Evolutionary conservation across 1,284 basidiomycete species (phyloP), one percentile per base, ranked within the genome.

Genomic region (Cryptococcus neoformans): DNA sequence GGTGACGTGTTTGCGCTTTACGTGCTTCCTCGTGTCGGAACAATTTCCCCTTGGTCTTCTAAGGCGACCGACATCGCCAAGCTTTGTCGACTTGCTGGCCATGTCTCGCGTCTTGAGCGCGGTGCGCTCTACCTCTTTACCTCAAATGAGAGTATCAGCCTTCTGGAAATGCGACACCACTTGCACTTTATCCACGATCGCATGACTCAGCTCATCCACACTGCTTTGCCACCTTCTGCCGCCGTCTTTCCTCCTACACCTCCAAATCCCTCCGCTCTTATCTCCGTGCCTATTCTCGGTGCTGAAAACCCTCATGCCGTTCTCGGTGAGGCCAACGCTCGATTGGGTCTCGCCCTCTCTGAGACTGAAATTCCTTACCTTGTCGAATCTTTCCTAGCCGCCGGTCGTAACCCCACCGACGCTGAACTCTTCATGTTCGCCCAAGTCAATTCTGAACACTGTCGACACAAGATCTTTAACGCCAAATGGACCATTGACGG

Each of bases 381-480:
- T 62, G 85, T 96, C 64, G 83, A 91, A 52, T 90, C 90, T 8
- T 99, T 93, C 77, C 83, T 91, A 44, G 81, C 87, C 39, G 87
- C 86, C 11, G 73, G 80, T 21, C 85, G 92, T 47, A 87, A 92
- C 72, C 93, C 93, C 4, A 98, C 92, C 49, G 95, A 99, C 68
- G 94, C 96, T 11, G 96, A 99, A 75, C 83, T 99, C 16, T 99
- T 99, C 84, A 99, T 99, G 95, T 99, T 99, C 75, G 95, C 96
- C 14, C 96, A 99, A 76, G 95, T 99, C 75, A 99, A 99, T 80
- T 98, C 94, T 44, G 96, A 99, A 79, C 96, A 99, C 76, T 99
- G 96, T 78, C 85, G 96, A 48, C 96, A 99, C 83, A 99, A 99
- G 80, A 99, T 98, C 67, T 99, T 99, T 82, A 99, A 99, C 74